Conservation (phyloP, 2,329 filamentous ascomycete species). For the Pseudocercospora macadamiae region DNA sequence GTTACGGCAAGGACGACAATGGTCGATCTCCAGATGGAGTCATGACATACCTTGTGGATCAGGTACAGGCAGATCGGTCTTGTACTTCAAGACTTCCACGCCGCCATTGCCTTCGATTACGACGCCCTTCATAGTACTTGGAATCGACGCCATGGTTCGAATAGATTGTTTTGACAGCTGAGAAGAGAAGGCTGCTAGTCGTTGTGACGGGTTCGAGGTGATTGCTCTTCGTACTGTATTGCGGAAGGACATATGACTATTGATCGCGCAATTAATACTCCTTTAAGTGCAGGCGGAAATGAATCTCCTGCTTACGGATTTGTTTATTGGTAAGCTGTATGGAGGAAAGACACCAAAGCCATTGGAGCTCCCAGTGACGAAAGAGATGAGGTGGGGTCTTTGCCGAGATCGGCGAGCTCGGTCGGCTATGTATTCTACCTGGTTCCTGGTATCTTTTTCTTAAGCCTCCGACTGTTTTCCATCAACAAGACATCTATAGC, state of each 20-base stretch:
- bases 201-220: constrained; percentile 24
- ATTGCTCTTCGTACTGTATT: constrained; percentile 19
- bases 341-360: not conserved
- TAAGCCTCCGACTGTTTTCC: not conserved
- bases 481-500: too few relatives aligned
- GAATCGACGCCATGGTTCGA: constrained; percentile 54
- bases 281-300: too few relatives aligned
- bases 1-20: not conserved
- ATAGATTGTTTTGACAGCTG: constrained; percentile 20
- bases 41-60: constrained; percentile 48
- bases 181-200: constrained; percentile 32
- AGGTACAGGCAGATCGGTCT: constrained; percentile 71
- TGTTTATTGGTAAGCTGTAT: constrained; percentile 5
- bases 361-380: not conserved
- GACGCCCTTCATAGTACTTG: constrained; percentile 73
- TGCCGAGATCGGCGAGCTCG: not conserved
- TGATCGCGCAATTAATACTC: not conserved
- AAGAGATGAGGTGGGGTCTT: not conserved
- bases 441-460: not conserved
- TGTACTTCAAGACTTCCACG: constrained; percentile 71
- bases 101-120: constrained; percentile 73
- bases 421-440: not conserved
- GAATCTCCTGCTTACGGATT: not conserved
- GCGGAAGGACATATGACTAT: constrained; percentile 23
- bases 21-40: too few relatives aligned